A percentile compares a stretch with the other conserved stretches of the same genome.
Evolutionary conservation across 2,329 filamentous ascomycete genomes (phyloP).

Genomic region (Xylaria sp.): DNA sequence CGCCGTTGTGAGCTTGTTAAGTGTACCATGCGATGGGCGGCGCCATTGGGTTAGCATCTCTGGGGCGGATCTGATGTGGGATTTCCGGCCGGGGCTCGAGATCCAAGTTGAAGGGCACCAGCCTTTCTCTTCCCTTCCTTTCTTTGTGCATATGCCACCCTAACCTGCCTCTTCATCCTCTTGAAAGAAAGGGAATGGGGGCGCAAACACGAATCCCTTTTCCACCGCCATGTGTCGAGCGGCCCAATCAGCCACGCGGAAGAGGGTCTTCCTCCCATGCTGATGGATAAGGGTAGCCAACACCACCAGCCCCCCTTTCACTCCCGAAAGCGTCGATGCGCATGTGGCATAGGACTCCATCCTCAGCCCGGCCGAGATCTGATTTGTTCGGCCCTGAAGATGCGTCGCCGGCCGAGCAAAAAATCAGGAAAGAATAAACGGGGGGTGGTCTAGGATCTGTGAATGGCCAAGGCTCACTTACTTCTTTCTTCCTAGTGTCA

Average conservation of each 20-base stretch:
- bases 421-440: slow-evolving; percentile 36
- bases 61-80: slow-evolving; percentile 25
- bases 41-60: slow-evolving; percentile 2
- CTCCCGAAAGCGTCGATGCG: slow-evolving; percentile 45
- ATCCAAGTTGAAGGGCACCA: neutral
- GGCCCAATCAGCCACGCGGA: slow-evolving; percentile 42
- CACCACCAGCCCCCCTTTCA: slow-evolving; percentile 26
- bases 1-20: slow-evolving; percentile 34
- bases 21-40: slow-evolving; percentile 12
- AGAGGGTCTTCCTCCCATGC: slow-evolving; percentile 24
- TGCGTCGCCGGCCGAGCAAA: slow-evolving; percentile 28
- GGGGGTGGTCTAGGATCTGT: slow-evolving; percentile 16
- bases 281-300: slow-evolving; percentile 30
- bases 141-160: slow-evolving; percentile 8
- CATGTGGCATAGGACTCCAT: slow-evolving; percentile 40
- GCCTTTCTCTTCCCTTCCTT: neutral
- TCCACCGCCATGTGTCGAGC: slow-evolving; percentile 48
- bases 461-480: slow-evolving; percentile 26
- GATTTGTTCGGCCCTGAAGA: slow-evolving; percentile 41
- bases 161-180: slow-evolving; percentile 12
- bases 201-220: slow-evolving; percentile 21
- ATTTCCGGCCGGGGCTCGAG: slow-evolving; percentile 18
- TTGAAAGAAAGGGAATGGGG: slow-evolving; percentile 17
- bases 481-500: slow-evolving; percentile 4
- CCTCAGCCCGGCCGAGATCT: slow-evolving; percentile 36